Base-by-base conservation (phyloP, 345 rosid genomes). In the Eucalyptus marginata region DNA sequence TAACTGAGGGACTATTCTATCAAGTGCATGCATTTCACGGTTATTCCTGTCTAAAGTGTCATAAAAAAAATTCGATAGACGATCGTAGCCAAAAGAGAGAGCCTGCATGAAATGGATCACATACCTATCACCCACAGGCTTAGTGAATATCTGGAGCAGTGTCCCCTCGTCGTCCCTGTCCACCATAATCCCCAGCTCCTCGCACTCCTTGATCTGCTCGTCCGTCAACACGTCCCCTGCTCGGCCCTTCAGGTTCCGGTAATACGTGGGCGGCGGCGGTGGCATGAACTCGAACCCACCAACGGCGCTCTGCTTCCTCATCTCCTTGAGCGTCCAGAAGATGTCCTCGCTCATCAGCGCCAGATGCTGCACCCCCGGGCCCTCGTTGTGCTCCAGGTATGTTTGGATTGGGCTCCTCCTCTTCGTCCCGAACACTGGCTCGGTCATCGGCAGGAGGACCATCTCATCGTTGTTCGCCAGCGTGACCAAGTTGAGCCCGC, bases 221-320 rank as follows among this genome's bases (percentile, higher is more conserved):
- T 97, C 50, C 98, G 99, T 59, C 96, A 97, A 5, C 98, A 95
- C 95, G 88, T 96, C 99, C 31, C 99, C 98, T 31, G 98, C 95
- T 58, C 96, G 97, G 49, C 98, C 97, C 90, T 94, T 96, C 91
- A 90, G 86, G 66, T 97, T 97, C 92, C 89, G 88, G 86, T 96
- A 96, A 44, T 97, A 97, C 40, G 97, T 96, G 16, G 96, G 96
- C 7, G 99, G 99, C 54, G 99, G 99, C 7, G 97, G 92, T 5
- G 99, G 98, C 99, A 97, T 97, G 90, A 96, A 97, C 87, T 97
- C 99, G 56, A 97, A 97, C 4, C 99, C 97, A 25, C 99, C 99
- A 4, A 95, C 90, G 20, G 92, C 86, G 33, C 96, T 95, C 50
- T 99, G 91, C 94, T 93, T 93, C 90, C 94, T 86, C 99, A 96